Percentiles rank a stretch among this genome's conserved stretches.
Conservation (phyloP, 495 filamentous ascomycete genomes). For the Penicillium coffeae region DNA sequence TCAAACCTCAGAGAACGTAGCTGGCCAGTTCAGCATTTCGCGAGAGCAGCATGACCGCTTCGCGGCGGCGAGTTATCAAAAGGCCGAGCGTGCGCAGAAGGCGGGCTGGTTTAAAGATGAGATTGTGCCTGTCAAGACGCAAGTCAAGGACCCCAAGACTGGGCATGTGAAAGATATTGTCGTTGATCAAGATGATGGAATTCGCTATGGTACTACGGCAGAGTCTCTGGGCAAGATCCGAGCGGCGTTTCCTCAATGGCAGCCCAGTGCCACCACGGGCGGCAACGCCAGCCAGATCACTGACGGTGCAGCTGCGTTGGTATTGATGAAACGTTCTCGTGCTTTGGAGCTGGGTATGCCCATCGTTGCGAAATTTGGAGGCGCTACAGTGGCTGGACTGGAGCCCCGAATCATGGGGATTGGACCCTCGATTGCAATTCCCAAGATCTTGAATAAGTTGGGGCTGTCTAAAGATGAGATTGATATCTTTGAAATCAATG, state of each 20-base stretch:
- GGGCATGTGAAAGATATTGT: conserved; percentile 73
- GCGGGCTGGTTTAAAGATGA: conserved; percentile 88
- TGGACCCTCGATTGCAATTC: conserved; percentile 86
- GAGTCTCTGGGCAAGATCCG: conserved; percentile 80
- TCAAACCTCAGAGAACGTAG: conserved; percentile 93
- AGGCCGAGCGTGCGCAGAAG: conserved; percentile 88
- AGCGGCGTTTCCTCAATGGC: conserved; percentile 82
- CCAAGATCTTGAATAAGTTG: conserved; percentile 82
- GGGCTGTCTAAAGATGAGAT: conserved; percentile 72
- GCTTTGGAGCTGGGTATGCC: conserved; percentile 81
- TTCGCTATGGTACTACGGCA: conserved; percentile 82
- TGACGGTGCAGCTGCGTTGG: conserved; percentile 83
- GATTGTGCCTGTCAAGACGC: conserved; percentile 80
- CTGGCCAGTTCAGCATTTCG: conserved; percentile 74
- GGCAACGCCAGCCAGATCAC: conserved; percentile 94
- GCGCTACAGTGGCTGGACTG: conserved; percentile 81
- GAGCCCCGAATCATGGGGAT: conserved; percentile 96
- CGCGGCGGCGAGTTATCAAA: conserved; percentile 77
- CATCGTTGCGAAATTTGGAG: conserved; percentile 87
- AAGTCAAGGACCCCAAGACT: conserved; percentile 74
- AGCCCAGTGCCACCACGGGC: conserved; percentile 79
- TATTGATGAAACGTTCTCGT: conserved; percentile 89
- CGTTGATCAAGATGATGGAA: conserved; percentile 82
- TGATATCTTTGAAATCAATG: conserved; percentile 91
- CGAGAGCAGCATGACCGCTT: conserved; percentile 76